phyloP scores from a whole-genome alignment of 148 eudicot genomes.

The Rhododendron ovatum region DNA sequence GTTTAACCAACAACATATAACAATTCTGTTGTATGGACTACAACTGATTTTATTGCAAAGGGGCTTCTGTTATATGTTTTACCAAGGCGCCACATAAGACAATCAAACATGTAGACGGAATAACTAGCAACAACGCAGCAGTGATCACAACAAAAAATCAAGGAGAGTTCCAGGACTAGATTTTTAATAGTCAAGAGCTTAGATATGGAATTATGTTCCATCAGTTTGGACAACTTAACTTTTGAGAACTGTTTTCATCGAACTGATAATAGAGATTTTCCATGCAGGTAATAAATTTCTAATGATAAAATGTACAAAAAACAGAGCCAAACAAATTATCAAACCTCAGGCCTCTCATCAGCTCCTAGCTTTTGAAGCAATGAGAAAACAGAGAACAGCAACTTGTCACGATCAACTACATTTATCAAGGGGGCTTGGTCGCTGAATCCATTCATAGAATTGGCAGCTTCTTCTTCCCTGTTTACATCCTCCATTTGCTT shows the following conservation, averaged over 20 bases:
- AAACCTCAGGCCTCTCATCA: conserved; percentile 98
- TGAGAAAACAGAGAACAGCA: conserved; percentile 74
- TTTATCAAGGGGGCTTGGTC: conserved; percentile 38
- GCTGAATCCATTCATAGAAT: conserved; percentile 20
- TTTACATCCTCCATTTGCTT: conserved; percentile 31
- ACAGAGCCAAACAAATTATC: background rate
- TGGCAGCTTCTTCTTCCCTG: conserved; percentile 26
- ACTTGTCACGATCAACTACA: conserved; percentile 60
- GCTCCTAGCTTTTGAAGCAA: conserved; percentile 87
- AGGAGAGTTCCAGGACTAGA: background rate
- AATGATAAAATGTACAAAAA: background rate
- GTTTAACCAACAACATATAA: no score
- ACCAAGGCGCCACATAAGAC: background rate
- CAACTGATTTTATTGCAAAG: conserved; percentile 91
- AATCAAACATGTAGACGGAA: background rate
- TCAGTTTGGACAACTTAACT: background rate
- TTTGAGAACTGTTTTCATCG: background rate
- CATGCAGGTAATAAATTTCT: background rate
- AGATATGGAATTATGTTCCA: background rate
- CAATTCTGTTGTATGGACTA: conserved; percentile 50
- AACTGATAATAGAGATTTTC: background rate
- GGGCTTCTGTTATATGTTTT: conserved; percentile 27
- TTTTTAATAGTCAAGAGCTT: background rate
- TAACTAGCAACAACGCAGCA: background rate
- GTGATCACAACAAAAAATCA: background rate